Evolutionary conservation across 202 grass and related monocot genomes (phyloP).

Genomic region (Panicum virgatum): DNA sequence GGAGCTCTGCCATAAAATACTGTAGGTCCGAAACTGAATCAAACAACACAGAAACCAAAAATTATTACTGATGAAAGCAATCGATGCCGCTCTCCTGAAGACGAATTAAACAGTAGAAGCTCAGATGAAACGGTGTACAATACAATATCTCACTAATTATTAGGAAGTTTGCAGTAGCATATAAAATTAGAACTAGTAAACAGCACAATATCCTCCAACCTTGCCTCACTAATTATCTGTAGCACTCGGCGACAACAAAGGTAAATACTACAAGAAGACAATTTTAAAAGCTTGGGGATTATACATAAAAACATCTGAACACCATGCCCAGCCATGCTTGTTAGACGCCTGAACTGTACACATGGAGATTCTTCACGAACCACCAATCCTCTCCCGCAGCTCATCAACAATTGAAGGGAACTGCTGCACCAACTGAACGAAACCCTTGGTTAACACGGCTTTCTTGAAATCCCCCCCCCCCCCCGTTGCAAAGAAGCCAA

Average conservation of each 20-base stretch:
- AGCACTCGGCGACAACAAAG: neutral
- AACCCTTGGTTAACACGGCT: neutral
- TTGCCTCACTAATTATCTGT: too few species aligned
- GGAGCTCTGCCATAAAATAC: too few species aligned
- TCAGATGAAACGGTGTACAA: too few species aligned
- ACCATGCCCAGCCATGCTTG: neutral
- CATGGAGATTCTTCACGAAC: neutral
- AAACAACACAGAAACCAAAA: too few species aligned
- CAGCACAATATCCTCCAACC: too few species aligned
- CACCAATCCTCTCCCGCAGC: neutral
- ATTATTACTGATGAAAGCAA: too few species aligned
- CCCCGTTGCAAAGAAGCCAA: conserved; percentile 13
- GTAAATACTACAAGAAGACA: neutral
- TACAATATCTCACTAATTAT: neutral
- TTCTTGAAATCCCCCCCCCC: neutral
- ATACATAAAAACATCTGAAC: neutral
- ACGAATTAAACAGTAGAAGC: too few species aligned
- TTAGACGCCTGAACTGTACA: neutral
- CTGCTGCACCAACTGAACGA: neutral
- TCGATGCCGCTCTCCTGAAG: too few species aligned
- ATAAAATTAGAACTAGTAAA: neutral
- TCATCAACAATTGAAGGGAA: neutral
- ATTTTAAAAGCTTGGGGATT: neutral
- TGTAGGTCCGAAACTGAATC: too few species aligned
- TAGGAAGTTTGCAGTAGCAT: neutral